phyloP scores from a whole-genome alignment of 305 asterid species.

The Solanum aculeatissimum region DNA sequence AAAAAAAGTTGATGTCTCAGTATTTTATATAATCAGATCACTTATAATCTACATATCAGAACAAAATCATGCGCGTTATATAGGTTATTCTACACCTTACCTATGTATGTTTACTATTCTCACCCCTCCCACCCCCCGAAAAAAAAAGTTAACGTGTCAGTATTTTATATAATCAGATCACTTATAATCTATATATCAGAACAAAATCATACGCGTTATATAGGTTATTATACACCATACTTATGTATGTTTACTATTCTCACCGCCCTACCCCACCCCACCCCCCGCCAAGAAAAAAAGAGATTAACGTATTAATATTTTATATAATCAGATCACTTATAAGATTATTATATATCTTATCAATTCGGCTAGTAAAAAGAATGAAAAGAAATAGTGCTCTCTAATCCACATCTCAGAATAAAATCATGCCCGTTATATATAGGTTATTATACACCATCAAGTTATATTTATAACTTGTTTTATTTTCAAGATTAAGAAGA shows the following conservation, averaged over 20 bases:
- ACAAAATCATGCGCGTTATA: too few species aligned
- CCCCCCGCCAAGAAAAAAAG: neutral
- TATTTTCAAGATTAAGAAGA: neutral
- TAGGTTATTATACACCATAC: too few species aligned
- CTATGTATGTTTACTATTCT: too few species aligned
- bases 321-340: neutral
- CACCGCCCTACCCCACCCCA: too few species aligned
- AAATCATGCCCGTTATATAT: neutral
- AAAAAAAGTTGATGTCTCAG: neutral
- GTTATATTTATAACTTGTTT: neutral
- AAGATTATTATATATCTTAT: neutral
- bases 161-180: too few species aligned
- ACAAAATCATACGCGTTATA: too few species aligned
- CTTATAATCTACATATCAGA: too few species aligned
- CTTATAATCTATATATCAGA: too few species aligned
- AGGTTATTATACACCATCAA: neutral
- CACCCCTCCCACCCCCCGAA: too few species aligned
- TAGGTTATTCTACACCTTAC: too few species aligned
- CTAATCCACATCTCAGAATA: neutral
- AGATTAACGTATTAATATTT: neutral
- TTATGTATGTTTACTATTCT: slow-evolving; percentile 33
- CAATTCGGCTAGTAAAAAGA: too few species aligned
- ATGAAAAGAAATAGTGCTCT: neutral
- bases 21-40: neutral
- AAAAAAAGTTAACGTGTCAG: too few species aligned